These are phyloP conservation scores for Pleurotus tuber-regium DNA, from an alignment of 768 basidiomycete genomes.

Conservation along the genomic window DNA sequence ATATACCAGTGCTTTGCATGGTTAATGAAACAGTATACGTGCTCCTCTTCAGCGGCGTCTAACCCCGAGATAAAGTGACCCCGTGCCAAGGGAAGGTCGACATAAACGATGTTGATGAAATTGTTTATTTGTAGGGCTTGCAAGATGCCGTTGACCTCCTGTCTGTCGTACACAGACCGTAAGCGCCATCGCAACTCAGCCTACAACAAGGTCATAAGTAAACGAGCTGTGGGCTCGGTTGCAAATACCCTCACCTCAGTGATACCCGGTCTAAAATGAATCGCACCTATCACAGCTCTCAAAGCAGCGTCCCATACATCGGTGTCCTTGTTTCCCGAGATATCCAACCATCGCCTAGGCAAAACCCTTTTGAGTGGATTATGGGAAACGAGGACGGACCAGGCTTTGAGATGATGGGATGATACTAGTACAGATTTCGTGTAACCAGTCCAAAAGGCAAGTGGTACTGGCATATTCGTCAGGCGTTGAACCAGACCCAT, in stretches of 20 bases:
- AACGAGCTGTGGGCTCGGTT: constrained; percentile 5
- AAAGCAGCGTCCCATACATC: constrained; percentile 74
- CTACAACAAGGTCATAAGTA: constrained; percentile 30
- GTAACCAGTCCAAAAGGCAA: constrained; percentile 71
- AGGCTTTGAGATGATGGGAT: constrained; percentile 44
- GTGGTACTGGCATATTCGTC: constrained; percentile 46
- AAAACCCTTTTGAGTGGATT: constrained; percentile 43
- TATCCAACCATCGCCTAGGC: constrained; percentile 78
- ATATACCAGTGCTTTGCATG: constrained; percentile 66
- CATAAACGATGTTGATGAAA: constrained; percentile 35
- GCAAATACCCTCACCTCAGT: constrained; percentile 50
- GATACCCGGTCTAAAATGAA: constrained; percentile 73
- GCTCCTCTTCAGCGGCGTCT: constrained; percentile 51
- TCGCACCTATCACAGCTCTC: constrained; percentile 61
- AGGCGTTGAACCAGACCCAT: constrained; percentile 38
- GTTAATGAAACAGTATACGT: constrained; percentile 56
- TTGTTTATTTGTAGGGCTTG: constrained; percentile 51
- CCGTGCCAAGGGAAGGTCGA: constrained; percentile 19
- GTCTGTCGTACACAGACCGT: constrained; percentile 69
- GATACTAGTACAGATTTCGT: constrained; percentile 52
- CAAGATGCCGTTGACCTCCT: constrained; percentile 67
- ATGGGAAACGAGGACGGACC: constrained; percentile 56
- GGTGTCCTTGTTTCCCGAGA: constrained; percentile 55
- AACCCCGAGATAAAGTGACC: constrained; percentile 27
- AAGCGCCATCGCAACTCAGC: constrained; percentile 71